Base-by-base conservation (phyloP, 1,284 basidiomycete species). In the Fistulina hepatica region DNA sequence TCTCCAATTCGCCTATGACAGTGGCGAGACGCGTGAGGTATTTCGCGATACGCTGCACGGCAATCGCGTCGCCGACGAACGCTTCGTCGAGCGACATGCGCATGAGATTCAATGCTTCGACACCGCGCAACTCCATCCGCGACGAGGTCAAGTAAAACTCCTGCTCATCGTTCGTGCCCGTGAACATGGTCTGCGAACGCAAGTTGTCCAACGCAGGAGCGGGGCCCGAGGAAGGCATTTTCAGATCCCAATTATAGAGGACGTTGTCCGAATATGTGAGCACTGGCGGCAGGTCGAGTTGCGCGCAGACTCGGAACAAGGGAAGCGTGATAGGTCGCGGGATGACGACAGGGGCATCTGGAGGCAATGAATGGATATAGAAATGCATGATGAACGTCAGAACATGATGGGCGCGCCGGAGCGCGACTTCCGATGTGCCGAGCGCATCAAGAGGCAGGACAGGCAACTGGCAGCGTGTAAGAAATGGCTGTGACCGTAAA, bases 181-280 rank as follows among this genome's bases (percentile, higher is more conserved):
- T 93, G 60, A 97, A 97, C 0, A 76, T 66, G 2, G 77, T 80
- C 36, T 69, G 63, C 47, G 75, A 76, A 25, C 65, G 64, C 26
- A 88, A 58, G 48, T 81, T 80, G 50, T 78, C 51, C 24, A 69
- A 56, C 43, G 73, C 39, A n/a, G 63, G 56, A 0, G 48, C 41
- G 13, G 45, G 39, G 32, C 39, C 34, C 11, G 42, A 17, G 24
- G 54, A 46, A 6, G 45, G 42, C 12, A 51, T 55, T 34, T 57
- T 60, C 40, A 73, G 63, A 6, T 62, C 57, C 88, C 89, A 95
- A 54, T 97, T 95, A 65, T 92, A 97, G 6, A 97, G 69, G 2
- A 97, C 92, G 21, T 82, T 84, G 55, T 94, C 92, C 9, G 92
- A 85, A 53, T 95, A 97, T 2, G 92, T 97, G 33, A 94, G 68